Evolutionary conservation across 176 grass and related monocot species (phyloP).

Genomic region (Chrysopogon serrulatus): DNA sequence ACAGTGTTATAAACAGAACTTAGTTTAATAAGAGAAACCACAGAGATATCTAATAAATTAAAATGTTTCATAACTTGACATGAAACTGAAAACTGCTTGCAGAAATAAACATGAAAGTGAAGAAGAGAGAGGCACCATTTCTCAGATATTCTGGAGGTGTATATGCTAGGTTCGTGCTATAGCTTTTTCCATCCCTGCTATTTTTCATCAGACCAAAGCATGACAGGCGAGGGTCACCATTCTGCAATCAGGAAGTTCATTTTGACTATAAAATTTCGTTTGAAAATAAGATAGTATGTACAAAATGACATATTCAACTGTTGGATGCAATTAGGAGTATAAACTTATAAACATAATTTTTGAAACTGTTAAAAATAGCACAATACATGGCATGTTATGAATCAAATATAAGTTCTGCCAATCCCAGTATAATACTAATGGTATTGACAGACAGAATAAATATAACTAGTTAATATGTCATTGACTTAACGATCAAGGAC

Average conservation of each 20-base stretch:
- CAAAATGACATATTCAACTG: background rate
- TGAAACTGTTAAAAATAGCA: background rate
- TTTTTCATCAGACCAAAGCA: slow-evolving; percentile 97
- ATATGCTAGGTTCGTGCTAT: slow-evolving; percentile 88
- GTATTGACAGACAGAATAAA: background rate
- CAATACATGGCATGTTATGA: background rate
- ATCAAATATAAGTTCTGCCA: background rate
- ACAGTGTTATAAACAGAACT: background rate
- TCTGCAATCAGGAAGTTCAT: slow-evolving; percentile 40
- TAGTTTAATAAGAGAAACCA: background rate
- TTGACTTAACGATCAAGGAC: background rate
- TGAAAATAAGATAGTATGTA: background rate
- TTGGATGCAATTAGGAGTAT: background rate
- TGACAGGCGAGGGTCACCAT: slow-evolving; percentile 66
- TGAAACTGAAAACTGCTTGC: background rate
- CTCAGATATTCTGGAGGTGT: slow-evolving; percentile 94
- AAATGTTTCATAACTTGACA: background rate
- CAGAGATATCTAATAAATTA: background rate
- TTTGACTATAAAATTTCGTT: background rate
- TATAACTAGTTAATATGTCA: background rate
- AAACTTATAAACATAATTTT: background rate
- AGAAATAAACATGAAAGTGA: background rate
- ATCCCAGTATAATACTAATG: background rate
- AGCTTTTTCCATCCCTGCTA: slow-evolving; percentile 87
- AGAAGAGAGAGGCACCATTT: slow-evolving; percentile 63